phyloP scores from a whole-genome alignment of 805 yeast species.

The Debaryomyces prosopidis region DNA sequence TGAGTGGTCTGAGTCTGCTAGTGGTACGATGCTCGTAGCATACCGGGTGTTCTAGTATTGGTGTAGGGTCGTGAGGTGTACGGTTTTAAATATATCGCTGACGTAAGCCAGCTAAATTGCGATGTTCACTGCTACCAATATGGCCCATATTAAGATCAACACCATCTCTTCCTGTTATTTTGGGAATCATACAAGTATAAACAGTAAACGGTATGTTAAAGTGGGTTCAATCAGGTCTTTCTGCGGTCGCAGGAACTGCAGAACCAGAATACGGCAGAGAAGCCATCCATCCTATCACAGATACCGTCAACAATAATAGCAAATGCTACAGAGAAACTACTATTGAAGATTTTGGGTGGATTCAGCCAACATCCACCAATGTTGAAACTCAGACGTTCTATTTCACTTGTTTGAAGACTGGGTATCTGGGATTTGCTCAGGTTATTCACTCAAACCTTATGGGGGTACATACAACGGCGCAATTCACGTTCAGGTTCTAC shows the following conservation, averaged over 20 bases:
- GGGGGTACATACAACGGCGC: conserved; percentile 87
- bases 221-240: conserved; percentile 83
- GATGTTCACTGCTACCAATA: too few relatives aligned
- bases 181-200: neutral
- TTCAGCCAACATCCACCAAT: conserved; percentile 73
- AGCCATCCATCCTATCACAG: conserved; percentile 83
- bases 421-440: conserved; percentile 85
- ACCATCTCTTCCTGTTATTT: too few relatives aligned
- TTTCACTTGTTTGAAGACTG: conserved; percentile 62
- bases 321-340: conserved; percentile 55
- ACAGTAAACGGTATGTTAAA: conserved; percentile 53
- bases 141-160: too few relatives aligned
- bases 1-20: too few relatives aligned
- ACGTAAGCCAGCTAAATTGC: too few relatives aligned
- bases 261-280: conserved; percentile 96
- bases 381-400: conserved; percentile 96
- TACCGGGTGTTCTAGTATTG: too few relatives aligned
- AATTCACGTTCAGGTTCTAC: conserved; percentile 85
- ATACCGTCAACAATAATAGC: conserved; percentile 45
- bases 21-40: too few relatives aligned
- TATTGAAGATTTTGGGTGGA: conserved; percentile 74
- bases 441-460: conserved; percentile 90
- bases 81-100: too few relatives aligned
- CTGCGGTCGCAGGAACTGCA: conserved; percentile 96
- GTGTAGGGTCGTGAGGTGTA: too few relatives aligned